Percentiles rank a stretch among this genome's conserved stretches.
Evolutionary conservation across 208 protist genomes (phyloP).

Genomic region (Trypanosoma scelopori): DNA sequence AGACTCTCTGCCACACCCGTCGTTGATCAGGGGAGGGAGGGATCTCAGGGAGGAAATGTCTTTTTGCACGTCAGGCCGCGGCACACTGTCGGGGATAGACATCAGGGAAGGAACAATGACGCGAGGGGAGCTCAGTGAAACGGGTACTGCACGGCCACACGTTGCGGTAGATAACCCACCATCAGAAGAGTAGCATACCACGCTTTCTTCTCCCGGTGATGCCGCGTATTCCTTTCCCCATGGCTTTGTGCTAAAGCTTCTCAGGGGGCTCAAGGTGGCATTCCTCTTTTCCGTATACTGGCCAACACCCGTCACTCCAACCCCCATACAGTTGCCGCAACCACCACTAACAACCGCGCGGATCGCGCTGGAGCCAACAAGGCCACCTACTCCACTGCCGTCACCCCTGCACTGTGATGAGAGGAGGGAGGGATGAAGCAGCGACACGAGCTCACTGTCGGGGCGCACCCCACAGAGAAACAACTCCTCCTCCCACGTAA

Average conservation of each 20-base stretch:
- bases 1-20: background rate
- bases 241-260: constrained; percentile 12
- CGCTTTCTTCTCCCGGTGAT: constrained; percentile 6
- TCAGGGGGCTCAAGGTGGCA: constrained; percentile 4
- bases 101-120: constrained; percentile 23
- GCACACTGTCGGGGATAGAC: background rate
- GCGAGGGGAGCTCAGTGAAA: constrained; percentile 5
- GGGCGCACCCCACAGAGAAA: constrained; percentile 58
- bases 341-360: too few relatives aligned
- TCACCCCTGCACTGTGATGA: constrained; percentile 8
- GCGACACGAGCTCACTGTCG: constrained; percentile 44
- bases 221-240: background rate
- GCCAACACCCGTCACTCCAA: background rate
- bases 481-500: constrained; percentile 51
- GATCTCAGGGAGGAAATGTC: background rate
- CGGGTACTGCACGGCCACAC: background rate
- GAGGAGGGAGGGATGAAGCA: constrained; percentile 33
- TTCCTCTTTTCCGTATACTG: background rate
- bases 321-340: too few relatives aligned
- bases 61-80: background rate
- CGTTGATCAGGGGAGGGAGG: constrained; percentile 5
- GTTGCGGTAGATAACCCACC: constrained; percentile 13
- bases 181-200: constrained; percentile 16
- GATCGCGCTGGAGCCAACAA: background rate
- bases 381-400: background rate